These are phyloP conservation scores for Coniferiporia sulphurascens DNA, from an alignment of 1,284 basidiomycete genomes.

Conservation along the genomic window DNA sequence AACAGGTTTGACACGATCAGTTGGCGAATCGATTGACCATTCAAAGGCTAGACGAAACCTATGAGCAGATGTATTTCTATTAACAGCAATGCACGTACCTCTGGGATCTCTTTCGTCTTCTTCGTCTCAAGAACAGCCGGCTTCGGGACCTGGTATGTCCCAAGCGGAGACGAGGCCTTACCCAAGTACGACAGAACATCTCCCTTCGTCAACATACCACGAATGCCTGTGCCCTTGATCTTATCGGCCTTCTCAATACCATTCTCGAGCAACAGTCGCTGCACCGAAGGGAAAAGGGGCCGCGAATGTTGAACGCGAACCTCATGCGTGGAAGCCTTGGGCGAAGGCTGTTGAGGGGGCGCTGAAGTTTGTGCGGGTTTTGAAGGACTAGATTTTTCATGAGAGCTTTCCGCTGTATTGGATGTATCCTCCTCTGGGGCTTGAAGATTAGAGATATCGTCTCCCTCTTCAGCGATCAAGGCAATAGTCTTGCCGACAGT, in stretches of 20 bases:
- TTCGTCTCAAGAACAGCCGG: slow-evolving; percentile 8
- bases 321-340: slow-evolving; percentile 33
- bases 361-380: slow-evolving; percentile 25
- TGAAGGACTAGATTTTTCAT: slow-evolving; percentile 22
- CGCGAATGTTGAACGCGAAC: slow-evolving; percentile 39
- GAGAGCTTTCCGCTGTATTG: slow-evolving; percentile 25
- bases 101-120: slow-evolving; percentile 15
- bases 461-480: slow-evolving; percentile 93
- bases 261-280: slow-evolving; percentile 62
- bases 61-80: slow-evolving; percentile 3
- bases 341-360: slow-evolving; percentile 22
- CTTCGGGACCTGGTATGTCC: slow-evolving; percentile 56
- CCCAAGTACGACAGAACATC: slow-evolving; percentile 82
- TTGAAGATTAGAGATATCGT: slow-evolving; percentile 86
- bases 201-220: slow-evolving; percentile 89
- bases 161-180: slow-evolving; percentile 72
- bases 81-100: slow-evolving; percentile 9
- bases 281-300: slow-evolving; percentile 74
- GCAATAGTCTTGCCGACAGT: slow-evolving; percentile 88
- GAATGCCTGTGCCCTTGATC: slow-evolving; percentile 75
- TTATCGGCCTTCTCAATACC: slow-evolving; percentile 47
- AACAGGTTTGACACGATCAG: slow-evolving; percentile 69
- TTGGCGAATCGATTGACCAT: slow-evolving; percentile 64
- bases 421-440: slow-evolving; percentile 53
- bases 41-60: slow-evolving; percentile 42